Evolutionary conservation across 78 protist genomes (phyloP).

Genomic region (Dictyostelium capitatum): DNA sequence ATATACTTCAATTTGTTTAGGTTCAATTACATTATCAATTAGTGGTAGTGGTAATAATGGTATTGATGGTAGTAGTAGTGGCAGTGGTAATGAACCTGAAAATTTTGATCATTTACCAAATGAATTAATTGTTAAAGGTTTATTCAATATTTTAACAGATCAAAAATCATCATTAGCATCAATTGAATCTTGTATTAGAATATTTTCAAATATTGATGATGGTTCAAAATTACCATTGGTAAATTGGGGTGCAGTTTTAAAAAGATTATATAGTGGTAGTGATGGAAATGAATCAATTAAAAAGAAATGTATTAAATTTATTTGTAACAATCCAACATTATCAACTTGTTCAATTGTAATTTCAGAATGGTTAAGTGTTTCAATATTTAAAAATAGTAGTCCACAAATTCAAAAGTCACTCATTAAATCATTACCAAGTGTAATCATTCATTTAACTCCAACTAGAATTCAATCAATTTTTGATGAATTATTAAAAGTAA

Average conservation of each 20-base stretch:
- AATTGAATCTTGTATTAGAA: background rate
- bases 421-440: conserved; percentile 6
- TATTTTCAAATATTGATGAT: conserved; percentile 4
- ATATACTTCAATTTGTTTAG: conserved; percentile 21
- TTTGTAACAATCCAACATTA: background rate
- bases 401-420: background rate
- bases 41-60: background rate
- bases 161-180: background rate
- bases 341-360: conserved; percentile 3
- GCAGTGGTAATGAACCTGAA: conserved; percentile 9
- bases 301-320: conserved; percentile 36
- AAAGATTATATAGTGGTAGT: background rate
- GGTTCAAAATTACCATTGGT: conserved; percentile 39
- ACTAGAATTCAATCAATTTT: background rate
- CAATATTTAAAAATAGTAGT: background rate
- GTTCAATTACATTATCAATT: conserved; percentile 27
- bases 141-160: conserved; percentile 10
- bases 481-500: background rate
- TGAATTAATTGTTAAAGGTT: conserved; percentile 20
- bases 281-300: background rate
- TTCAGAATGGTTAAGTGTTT: conserved; percentile 33
- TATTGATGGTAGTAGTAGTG: background rate
- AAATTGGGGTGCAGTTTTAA: conserved; percentile 60
- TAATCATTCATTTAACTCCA: conserved; percentile 6
- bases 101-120: conserved; percentile 43